Evolutionary conservation across 352 stramenopile genomes (phyloP), one percentile per base, ranked within the genome.

Genomic region (Phytophthora foliorum): DNA sequence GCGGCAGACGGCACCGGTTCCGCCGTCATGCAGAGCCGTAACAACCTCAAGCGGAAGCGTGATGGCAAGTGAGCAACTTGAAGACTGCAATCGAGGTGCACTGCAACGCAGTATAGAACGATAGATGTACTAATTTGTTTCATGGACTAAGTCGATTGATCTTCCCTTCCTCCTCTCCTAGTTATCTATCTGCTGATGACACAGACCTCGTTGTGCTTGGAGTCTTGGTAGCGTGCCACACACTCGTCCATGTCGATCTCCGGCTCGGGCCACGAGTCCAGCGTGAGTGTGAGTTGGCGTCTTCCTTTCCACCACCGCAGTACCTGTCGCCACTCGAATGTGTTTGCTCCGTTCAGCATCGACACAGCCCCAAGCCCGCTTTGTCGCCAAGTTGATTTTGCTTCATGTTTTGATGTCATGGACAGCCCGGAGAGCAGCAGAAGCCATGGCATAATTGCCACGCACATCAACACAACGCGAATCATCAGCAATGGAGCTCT

Each of bases 31-130:
- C 83, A 96, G 61, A 95, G 87, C 64, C 86, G 89, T 58, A 91
- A 96, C 70, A 96, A 94, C 63, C 74, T 96, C 60, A 96, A 96
- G 67, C 87, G 89, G 39, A 96, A 96, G 69, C 85, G 87, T 13
- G 87, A 94, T 38, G 57, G 69, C 64, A 80, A 80, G 57, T 67
- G 76, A 74, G 49, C 63, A 63, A 44, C 38, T 22, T 39, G n/a
- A n/a, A 38, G 27, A 31, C 27, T 38, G 16, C 13, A 21, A 17
- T 32, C n/a, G 24, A 62, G 8, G 22, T 44, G 4, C 22, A 17
- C 16, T n/a, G n/a, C n/a, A n/a, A n/a, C n/a, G n/a, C 19, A 55
- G 27, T 41, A 63, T 67, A 74, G 53, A 70, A 62, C 60, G 62
- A 49, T 75, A 64, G 41, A 57, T 51, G 48, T 67, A 56, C 25